phyloP scores from a whole-genome alignment of 345 rosid genomes.

The Hibiscus trionum region DNA sequence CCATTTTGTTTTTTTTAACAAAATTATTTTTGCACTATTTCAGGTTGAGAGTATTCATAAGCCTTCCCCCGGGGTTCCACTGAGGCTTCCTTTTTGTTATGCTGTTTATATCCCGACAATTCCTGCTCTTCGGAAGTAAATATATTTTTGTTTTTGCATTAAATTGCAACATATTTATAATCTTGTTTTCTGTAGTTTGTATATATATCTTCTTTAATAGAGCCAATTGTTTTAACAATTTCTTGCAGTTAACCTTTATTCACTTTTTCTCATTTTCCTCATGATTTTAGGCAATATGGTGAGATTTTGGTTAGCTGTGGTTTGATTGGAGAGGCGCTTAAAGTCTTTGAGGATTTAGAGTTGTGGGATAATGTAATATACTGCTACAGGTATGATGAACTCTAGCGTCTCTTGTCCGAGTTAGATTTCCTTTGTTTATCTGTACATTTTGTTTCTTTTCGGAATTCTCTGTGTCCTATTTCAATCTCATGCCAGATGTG shows the following conservation, averaged over 20 bases:
- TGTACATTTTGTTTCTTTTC: not conserved
- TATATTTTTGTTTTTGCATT: not conserved
- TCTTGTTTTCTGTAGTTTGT: not conserved
- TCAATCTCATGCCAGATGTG: conserved; percentile 6
- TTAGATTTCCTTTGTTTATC: not conserved
- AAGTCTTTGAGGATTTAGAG: conserved; percentile 73
- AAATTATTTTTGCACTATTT: conserved; percentile 19
- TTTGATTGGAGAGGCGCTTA: conserved; percentile 79
- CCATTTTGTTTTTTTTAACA: not conserved
- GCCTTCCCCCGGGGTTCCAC: conserved; percentile 41
- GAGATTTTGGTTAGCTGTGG: conserved; percentile 81
- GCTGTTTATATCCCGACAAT: conserved; percentile 54
- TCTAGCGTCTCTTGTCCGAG: not conserved
- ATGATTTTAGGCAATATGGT: conserved; percentile 65
- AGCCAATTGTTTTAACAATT: not conserved
- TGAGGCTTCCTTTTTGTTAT: conserved; percentile 59
- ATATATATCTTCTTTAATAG: not conserved
- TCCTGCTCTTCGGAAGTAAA: conserved; percentile 75
- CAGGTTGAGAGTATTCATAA: conserved; percentile 63
- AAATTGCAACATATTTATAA: not conserved
- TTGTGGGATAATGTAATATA: conserved; percentile 84
- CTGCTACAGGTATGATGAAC: conserved; percentile 63
- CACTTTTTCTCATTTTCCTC: conserved; percentile 4
- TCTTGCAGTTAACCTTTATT: conserved; percentile 2
- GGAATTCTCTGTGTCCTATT: conserved; percentile 1